Conservation (phyloP, 2,329 filamentous ascomycete species). For the Teratosphaeria gauchensis region DNA sequence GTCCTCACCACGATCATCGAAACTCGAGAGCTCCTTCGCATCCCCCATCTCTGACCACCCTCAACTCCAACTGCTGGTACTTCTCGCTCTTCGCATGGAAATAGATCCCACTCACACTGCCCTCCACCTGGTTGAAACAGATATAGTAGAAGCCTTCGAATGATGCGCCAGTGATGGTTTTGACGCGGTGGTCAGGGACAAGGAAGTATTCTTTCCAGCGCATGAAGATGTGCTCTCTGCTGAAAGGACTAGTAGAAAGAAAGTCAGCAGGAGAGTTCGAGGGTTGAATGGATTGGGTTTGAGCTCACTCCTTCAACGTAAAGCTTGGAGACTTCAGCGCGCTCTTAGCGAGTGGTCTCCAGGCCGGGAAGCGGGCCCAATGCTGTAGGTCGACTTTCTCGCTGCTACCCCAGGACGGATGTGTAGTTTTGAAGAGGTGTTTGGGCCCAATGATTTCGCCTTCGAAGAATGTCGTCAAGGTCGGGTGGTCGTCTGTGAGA, state of each 20-base stretch:
- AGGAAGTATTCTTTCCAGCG: constrained; percentile 98
- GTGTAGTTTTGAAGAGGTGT: constrained; percentile 85
- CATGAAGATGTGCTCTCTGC: constrained; percentile 86
- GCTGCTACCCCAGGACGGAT: constrained; percentile 82
- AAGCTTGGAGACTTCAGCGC: constrained; percentile 40
- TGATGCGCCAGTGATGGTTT: constrained; percentile 84
- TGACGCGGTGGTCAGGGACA: constrained; percentile 86
- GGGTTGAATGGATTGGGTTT: constrained; percentile 45
- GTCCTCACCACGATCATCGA: constrained; percentile 43
- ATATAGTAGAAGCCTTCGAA: constrained; percentile 99
- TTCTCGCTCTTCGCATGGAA: constrained; percentile 98
- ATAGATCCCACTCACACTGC: constrained; percentile 85
- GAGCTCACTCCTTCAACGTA: constrained; percentile 58
- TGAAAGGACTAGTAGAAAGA: background rate
- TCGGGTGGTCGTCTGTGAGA: constrained; percentile 88
- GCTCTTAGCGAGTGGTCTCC: constrained; percentile 63
- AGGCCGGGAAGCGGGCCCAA: constrained; percentile 84
- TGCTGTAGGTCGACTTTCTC: constrained; percentile 87
- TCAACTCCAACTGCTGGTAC: constrained; percentile 90
- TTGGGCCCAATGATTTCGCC: constrained; percentile 95
- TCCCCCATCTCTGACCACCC: constrained; percentile 75
- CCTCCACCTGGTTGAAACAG: constrained; percentile 87
- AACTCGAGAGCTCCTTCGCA: constrained; percentile 86
- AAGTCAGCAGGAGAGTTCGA: background rate
- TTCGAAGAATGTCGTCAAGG: constrained; percentile 96